Base-by-base conservation (phyloP, 208 protist species). In the Acanthamoeba sp. region DNA sequence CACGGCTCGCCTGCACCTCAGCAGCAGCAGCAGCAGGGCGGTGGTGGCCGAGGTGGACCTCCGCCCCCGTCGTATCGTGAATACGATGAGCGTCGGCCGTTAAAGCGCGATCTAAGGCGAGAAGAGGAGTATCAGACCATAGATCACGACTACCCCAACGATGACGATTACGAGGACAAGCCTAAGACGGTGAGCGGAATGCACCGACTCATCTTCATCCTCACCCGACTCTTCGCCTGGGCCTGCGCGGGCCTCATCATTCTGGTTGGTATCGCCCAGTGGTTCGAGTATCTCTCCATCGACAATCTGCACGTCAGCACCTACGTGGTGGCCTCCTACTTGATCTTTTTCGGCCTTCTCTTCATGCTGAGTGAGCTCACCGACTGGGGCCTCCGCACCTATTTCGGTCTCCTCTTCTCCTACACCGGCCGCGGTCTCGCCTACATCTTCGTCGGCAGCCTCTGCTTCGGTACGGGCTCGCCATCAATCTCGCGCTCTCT, bases 401-500 rank as follows among this genome's bases (percentile, higher is more conserved):
- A 91, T 29, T 91, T 91, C 27, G 85, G 85, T 34, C 59, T 91
- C 34, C 85, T 91, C 85, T 91, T 91, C 59, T 76, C 52, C 16
- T 91, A 91, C 85, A 91, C 85, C 38, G 85, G 85, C 55, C 52
- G 85, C 34, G 85, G 85, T 27, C 85, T 91, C 59, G 85, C 85
- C 85, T 91, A 91, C 85, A 69, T 91, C 55, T 91, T 91, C n/a
- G 14, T 24, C 1, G 85, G 85, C 52, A 91, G 85, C 38, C 85
- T 91, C 1, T 91, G 85, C 85, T 91, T 91, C 85, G 85, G 85
- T 91, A 91, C 52, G n/a, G n/a, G n/a, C n/a, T n/a, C n/a, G n/a
- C n/a, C n/a, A n/a, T n/a, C n/a, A n/a, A n/a, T n/a, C n/a, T n/a
- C n/a, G n/a, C n/a, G n/a, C n/a, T n/a, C n/a, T n/a, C n/a, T n/a